phyloP scores from a whole-genome alignment of 371 early-diverging fungal species.

The Cokeromyces recurvatus region DNA sequence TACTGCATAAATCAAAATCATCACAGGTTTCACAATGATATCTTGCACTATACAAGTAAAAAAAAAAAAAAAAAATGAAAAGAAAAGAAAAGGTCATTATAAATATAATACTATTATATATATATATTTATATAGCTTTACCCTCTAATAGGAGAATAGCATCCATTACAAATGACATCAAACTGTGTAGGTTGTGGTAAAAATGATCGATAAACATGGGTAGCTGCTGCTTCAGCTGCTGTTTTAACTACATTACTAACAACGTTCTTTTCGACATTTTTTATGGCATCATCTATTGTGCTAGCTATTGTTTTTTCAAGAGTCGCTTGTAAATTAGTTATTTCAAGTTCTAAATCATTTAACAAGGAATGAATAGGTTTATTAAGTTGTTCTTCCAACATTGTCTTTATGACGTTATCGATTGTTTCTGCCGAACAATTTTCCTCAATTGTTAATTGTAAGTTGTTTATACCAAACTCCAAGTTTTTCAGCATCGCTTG shows the following conservation, averaged over 20 bases:
- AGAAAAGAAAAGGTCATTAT: too few species aligned
- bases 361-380: too few species aligned
- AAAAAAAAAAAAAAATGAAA: neutral
- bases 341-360: too few species aligned
- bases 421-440: too few species aligned
- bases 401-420: too few species aligned
- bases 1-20: slow-evolving; percentile 50
- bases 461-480: slow-evolving; percentile 6
- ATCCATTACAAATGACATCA: slow-evolving; percentile 44
- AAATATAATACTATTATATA: too few species aligned
- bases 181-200: slow-evolving; percentile 7
- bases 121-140: neutral
- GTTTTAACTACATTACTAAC: slow-evolving; percentile 12
- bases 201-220: slow-evolving; percentile 9
- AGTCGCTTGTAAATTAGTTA: too few species aligned
- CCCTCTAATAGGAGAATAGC: slow-evolving; percentile 34
- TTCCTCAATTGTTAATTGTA: too few species aligned
- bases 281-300: too few species aligned
- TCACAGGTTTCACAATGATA: slow-evolving; percentile 42
- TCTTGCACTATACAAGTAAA: slow-evolving; percentile 9
- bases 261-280: too few species aligned
- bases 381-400: too few species aligned
- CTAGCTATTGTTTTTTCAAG: too few species aligned
- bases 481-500: slow-evolving; percentile 12
- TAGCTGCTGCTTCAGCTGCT: neutral